Percentiles rank a stretch among this genome's conserved stretches.
phyloP scores from a whole-genome alignment of 495 filamentous ascomycete genomes.

The Penicillium odoratum region DNA sequence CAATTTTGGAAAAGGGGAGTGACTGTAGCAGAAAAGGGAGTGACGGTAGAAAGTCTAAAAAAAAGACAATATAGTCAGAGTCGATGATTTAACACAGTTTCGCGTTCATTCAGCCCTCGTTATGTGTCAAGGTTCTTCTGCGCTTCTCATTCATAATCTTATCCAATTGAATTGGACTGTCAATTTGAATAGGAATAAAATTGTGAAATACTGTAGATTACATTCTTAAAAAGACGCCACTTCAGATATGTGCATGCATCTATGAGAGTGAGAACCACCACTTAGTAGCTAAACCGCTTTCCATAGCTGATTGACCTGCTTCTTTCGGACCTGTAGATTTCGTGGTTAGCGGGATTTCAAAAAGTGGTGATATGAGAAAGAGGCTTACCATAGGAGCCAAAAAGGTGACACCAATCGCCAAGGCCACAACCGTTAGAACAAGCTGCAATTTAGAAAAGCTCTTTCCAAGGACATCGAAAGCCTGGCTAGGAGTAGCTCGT shows the following conservation, averaged over 20 bases:
- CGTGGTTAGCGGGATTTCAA: constrained; percentile 15
- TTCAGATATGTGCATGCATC: constrained; percentile 13
- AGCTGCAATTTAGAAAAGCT: constrained; percentile 89
- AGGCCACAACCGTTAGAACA: constrained; percentile 74
- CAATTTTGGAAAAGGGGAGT: too few species aligned
- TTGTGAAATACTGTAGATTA: constrained; percentile 14
- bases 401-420: constrained; percentile 69
- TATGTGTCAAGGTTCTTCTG: too few species aligned
- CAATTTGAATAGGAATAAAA: not conserved
- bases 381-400: constrained; percentile 81
- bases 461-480: constrained; percentile 91
- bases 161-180: not conserved
- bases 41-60: too few species aligned
- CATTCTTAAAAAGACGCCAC: constrained; percentile 10
- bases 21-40: too few species aligned
- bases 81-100: too few species aligned
- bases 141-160: too few species aligned
- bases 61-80: too few species aligned
- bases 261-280: not conserved
- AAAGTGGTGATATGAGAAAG: not conserved
- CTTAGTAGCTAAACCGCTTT: constrained; percentile 16
- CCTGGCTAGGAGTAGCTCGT: constrained; percentile 75
- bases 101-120: too few species aligned
- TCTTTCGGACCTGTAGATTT: constrained; percentile 35
- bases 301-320: constrained; percentile 46